Base-by-base conservation (phyloP, 73 alveolate genomes). In the Paramecium sonneborni region DNA sequence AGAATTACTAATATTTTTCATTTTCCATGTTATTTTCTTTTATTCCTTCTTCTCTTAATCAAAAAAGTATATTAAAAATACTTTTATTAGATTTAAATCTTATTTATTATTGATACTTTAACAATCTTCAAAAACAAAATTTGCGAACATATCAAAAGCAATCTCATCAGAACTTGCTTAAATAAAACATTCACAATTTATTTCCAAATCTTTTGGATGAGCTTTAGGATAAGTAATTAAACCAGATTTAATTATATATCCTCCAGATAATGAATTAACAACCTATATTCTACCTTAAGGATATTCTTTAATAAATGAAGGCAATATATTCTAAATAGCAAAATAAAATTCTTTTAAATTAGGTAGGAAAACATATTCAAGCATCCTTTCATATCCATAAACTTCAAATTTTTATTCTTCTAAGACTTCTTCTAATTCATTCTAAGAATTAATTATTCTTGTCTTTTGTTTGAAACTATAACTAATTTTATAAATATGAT, bases 181-280 rank as follows among this genome's bases (percentile, higher is more conserved):
- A 3, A 88, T 26, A 48, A 88, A 88, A 32, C 85, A 76, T 70
- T 88, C 94, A 70, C 94, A 88, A 70, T 43, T 43, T 6, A 88
- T 88, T 37, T 88, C 94, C 67, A 88, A 70, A 88, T 88, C 94
- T 28, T 88, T 88, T 34, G 94, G 87, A 70, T 88, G 94, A 24
- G 94, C 79, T 8, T 82, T 88, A 5, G 94, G 91, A 69, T 88
- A 52, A 18, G 68, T 18, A 18, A 52, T 52, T 21, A 52, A 52
- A 52, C 68, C 68, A 52, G 68, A 52, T 52, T 52, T 88, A 24
- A 88, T 57, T 12, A 88, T 68, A 41, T 69, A 72, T 21, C 94
- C 94, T 41, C 94, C 94, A 41, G 91, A 69, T 30, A 88, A 48
- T n/a, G 91, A 69, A 69, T 88, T 88, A 56, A 37, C 52, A 14